Evolutionary conservation across 2,329 filamentous ascomycete genomes (phyloP).

Genomic region (Aplosporella prunicola): DNA sequence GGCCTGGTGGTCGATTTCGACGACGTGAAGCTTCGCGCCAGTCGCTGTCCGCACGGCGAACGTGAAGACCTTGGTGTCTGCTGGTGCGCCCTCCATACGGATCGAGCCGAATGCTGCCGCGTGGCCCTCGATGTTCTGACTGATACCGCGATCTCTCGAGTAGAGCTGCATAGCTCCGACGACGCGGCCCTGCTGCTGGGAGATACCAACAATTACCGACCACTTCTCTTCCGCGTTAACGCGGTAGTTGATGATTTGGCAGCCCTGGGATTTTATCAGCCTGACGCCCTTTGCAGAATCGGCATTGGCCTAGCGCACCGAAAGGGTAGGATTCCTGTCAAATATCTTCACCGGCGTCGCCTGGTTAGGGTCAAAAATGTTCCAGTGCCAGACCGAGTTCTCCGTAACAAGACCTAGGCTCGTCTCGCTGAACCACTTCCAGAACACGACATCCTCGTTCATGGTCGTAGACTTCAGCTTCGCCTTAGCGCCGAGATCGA

Average conservation of each 20-base stretch:
- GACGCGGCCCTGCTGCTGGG: constrained; percentile 83
- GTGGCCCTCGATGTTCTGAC: constrained; percentile 95
- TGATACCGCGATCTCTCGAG: constrained; percentile 91
- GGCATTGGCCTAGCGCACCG: constrained; percentile 49
- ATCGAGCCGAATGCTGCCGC: constrained; percentile 89
- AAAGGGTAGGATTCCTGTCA: constrained; percentile 83
- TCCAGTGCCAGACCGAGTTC: constrained; percentile 90
- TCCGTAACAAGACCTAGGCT: constrained; percentile 86
- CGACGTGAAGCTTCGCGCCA: constrained; percentile 91
- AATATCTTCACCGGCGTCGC: constrained; percentile 77
- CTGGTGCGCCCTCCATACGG: constrained; percentile 75
- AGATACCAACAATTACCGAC: constrained; percentile 97
- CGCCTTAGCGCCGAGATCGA: constrained; percentile 83
- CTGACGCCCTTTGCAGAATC: not conserved
- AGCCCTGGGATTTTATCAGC: too few relatives aligned
- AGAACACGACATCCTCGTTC: constrained; percentile 96
- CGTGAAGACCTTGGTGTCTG: constrained; percentile 91
- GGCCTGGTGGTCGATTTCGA: constrained; percentile 90
- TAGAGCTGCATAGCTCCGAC: constrained; percentile 96
- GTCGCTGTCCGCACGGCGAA: constrained; percentile 86
- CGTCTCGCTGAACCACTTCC: constrained; percentile 96
- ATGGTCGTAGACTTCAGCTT: constrained; percentile 96
- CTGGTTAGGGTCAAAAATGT: constrained; percentile 80
- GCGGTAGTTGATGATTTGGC: constrained; percentile 99
- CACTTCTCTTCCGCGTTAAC: constrained; percentile 93